Conservation (phyloP, 441 rosid genomes). For the Aquilaria agallochum region DNA sequence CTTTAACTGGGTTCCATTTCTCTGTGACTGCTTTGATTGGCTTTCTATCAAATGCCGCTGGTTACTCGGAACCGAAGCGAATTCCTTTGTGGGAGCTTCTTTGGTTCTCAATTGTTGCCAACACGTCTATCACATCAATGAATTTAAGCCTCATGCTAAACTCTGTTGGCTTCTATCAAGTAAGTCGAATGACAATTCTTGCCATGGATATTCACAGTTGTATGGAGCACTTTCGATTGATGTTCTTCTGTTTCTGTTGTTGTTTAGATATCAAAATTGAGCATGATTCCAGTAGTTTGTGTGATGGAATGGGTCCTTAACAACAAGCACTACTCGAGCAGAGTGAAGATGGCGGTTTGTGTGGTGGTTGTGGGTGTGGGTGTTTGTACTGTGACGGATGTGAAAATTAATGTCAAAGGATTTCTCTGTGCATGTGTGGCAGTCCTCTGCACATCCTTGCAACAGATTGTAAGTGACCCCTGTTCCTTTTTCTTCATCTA, state of each 20-base stretch:
- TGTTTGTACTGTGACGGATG: constrained; percentile 92
- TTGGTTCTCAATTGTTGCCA: constrained; percentile 61
- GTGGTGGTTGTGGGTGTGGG: constrained; percentile 90
- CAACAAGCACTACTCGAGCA: constrained; percentile 65
- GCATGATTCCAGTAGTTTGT: constrained; percentile 93
- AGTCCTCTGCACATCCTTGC: constrained; percentile 75
- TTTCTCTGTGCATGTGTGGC: constrained; percentile 76
- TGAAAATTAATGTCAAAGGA: constrained; percentile 87
- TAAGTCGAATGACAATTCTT: constrained; percentile 1
- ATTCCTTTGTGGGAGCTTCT: constrained; percentile 72
- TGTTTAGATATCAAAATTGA: constrained; percentile 75
- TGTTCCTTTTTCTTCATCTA: not conserved
- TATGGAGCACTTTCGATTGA: no score
- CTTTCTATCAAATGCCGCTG: constrained; percentile 57
- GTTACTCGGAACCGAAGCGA: constrained; percentile 48
- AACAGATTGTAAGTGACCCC: constrained; percentile 73
- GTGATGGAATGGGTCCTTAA: constrained; percentile 89
- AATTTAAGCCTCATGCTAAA: constrained; percentile 67
- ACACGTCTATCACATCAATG: constrained; percentile 55
- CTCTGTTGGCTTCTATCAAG: constrained; percentile 70
- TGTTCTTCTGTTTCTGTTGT: no score
- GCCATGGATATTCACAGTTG: no score
- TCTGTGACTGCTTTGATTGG: constrained; percentile 61
- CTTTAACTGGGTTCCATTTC: constrained; percentile 66
- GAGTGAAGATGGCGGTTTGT: constrained; percentile 69